Percentiles rank a stretch among this genome's conserved stretches.
Conservation (phyloP, 2,329 filamentous ascomycete species). For the Trichoderma sp. region DNA sequence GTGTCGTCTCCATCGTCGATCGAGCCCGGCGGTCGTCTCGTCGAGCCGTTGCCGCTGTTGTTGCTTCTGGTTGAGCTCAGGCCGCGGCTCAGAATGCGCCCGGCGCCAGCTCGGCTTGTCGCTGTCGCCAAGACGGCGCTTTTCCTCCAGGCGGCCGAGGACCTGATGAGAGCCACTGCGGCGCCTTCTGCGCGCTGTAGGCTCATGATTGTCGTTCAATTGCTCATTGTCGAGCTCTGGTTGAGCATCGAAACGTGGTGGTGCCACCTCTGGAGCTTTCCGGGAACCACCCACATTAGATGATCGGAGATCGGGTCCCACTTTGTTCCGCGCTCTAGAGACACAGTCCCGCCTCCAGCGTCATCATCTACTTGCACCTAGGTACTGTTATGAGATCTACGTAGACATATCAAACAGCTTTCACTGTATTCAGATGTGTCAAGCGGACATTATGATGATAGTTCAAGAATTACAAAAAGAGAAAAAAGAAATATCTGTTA, state of each 20-base stretch:
- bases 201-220: constrained; percentile 37
- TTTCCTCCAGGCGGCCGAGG: constrained; percentile 28
- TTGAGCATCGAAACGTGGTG: constrained; percentile 1
- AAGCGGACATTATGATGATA: no score
- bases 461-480: background rate
- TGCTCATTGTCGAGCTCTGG: constrained; percentile 31
- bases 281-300: background rate
- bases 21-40: background rate
- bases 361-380: background rate
- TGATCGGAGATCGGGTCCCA: constrained; percentile 23
- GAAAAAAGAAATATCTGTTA: constrained; percentile 19
- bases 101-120: constrained; percentile 3
- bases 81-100: background rate
- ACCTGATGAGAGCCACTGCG: constrained; percentile 33
- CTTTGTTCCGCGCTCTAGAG: constrained; percentile 13
- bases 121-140: constrained; percentile 7
- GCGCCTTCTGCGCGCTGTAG: constrained; percentile 34
- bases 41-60: background rate
- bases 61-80: constrained; percentile 1
- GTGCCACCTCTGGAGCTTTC: constrained; percentile 18
- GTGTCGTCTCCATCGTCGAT: background rate
- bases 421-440: no score
- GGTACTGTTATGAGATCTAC: background rate
- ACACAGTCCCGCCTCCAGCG: background rate
- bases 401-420: background rate